Conservation (phyloP, 495 filamentous ascomycete species). For the Pseudevernia furfuracea region DNA sequence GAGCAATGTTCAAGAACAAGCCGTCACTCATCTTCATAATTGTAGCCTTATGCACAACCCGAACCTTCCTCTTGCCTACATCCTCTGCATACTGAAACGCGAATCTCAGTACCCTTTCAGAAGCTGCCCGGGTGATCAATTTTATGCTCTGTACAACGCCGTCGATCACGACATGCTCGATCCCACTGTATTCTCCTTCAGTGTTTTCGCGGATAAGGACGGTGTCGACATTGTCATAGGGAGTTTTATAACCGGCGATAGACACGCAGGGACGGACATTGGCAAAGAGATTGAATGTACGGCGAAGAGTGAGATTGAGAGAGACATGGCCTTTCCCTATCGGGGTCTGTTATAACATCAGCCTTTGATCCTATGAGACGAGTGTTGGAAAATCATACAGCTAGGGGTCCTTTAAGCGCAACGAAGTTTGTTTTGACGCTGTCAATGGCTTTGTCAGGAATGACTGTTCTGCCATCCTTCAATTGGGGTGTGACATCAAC, state of each 20-base stretch:
- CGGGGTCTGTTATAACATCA: constrained; percentile 57
- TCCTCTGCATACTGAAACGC: constrained; percentile 95
- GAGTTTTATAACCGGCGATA: constrained; percentile 93
- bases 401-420: constrained; percentile 93
- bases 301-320: constrained; percentile 93
- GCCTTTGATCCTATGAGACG: constrained; percentile 14
- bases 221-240: constrained; percentile 96
- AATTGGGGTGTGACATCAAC: constrained; percentile 90
- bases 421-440: constrained; percentile 90
- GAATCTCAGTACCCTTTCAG: constrained; percentile 87
- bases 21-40: constrained; percentile 99
- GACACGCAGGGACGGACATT: constrained; percentile 97
- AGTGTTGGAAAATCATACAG: constrained; percentile 50
- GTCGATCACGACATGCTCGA: constrained; percentile 96
- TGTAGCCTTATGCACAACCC: constrained; percentile 97
- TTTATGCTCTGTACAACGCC: constrained; percentile 99
- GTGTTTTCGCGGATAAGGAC: constrained; percentile 99
- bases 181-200: constrained; percentile 98
- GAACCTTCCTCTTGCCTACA: constrained; percentile 88
- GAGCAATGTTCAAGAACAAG: constrained; percentile 84
- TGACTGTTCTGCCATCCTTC: constrained; percentile 87
- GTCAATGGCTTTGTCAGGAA: constrained; percentile 81
- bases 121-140: constrained; percentile 89
- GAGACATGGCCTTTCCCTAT: constrained; percentile 99
- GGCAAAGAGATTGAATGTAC: constrained; percentile 99